Evolutionary conservation across 139 green algal genomes (phyloP), one percentile per base, ranked within the genome.

Genomic region (Ettlia oleoabundans): DNA sequence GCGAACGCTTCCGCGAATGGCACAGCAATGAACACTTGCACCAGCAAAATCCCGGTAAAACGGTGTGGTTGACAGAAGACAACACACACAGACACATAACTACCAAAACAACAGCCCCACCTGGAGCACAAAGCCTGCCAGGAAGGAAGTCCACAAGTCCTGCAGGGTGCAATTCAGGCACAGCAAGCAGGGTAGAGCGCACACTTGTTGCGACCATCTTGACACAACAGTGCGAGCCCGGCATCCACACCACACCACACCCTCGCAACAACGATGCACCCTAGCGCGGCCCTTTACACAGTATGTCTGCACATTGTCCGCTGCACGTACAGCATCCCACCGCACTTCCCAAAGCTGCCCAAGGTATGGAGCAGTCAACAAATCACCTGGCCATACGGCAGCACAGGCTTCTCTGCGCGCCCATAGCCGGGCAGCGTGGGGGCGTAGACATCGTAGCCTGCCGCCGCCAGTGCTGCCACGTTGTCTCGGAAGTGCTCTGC

Each of bases 401-500:
- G 74, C 1, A 90, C 84, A 0, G 90, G 91, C 88, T 99, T 99
- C 81, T 98, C 94, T 24, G 91, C 95, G n/a, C 91, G 86, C 18
- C 96, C 96, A 74, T 89, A 94, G 28, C 94, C 94, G 0, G 92
- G 93, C 47, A 97, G 81, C 0, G 94, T 97, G 24, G 93, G 93
- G 0, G 94, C 92, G 78, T 91, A 96, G 40, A 97, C 93, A 53
- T 71, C 71, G 86, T 91, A 97, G 30, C 97, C 97, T 28, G 85
- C 82, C 0, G 38, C 76, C 19, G 91, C 90, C 55, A 98, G 87
- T 0, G 83, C 85, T 0, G 65, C 81, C 33, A 97, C 82, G 76
- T 97, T 96, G 75, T 76, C 88, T 0, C 96, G 87, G 89, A 92
- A 99, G 81, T 99, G 96, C 78, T 98, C 94, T 18, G 90, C 6